Conservation (phyloP, 2,329 filamentous ascomycete species). For the Fusarium sublunatum region DNA sequence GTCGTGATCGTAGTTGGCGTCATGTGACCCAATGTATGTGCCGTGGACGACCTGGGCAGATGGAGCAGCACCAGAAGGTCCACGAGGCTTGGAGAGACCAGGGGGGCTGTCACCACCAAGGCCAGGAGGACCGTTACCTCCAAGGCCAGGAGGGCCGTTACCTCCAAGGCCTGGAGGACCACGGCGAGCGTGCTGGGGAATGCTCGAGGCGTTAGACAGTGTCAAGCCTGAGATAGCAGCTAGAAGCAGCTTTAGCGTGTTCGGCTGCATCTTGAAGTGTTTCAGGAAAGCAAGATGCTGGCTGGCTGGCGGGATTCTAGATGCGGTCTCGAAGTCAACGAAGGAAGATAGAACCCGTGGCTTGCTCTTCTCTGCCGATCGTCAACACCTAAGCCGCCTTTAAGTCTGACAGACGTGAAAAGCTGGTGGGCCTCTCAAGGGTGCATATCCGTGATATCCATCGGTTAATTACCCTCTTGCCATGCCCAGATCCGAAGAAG, state of each 20-base stretch:
- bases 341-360: conserved; percentile 8
- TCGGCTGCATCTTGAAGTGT: conserved; percentile 24
- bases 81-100: neutral
- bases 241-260: conserved; percentile 30
- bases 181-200: neutral
- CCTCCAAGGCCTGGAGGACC: neutral
- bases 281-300: conserved; percentile 1
- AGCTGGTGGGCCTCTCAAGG: conserved; percentile 1
- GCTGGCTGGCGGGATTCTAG: conserved; percentile 7
- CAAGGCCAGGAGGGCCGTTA: neutral
- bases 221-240: conserved; percentile 23
- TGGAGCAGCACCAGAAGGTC: conserved; percentile 7
- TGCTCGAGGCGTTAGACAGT: conserved; percentile 14
- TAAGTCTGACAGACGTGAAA: conserved; percentile 5
- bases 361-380: conserved; percentile 13
- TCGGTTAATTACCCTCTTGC: conserved; percentile 3
- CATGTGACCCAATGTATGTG: conserved; percentile 58
- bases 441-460: conserved; percentile 1
- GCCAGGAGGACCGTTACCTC: neutral
- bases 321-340: conserved; percentile 6
- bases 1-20: conserved; percentile 55
- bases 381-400: conserved; percentile 4
- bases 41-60: conserved; percentile 52
- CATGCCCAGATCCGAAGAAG: neutral
- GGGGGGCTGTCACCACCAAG: neutral